Conservation (phyloP, 768 basidiomycete genomes). For the Russula emetica region DNA sequence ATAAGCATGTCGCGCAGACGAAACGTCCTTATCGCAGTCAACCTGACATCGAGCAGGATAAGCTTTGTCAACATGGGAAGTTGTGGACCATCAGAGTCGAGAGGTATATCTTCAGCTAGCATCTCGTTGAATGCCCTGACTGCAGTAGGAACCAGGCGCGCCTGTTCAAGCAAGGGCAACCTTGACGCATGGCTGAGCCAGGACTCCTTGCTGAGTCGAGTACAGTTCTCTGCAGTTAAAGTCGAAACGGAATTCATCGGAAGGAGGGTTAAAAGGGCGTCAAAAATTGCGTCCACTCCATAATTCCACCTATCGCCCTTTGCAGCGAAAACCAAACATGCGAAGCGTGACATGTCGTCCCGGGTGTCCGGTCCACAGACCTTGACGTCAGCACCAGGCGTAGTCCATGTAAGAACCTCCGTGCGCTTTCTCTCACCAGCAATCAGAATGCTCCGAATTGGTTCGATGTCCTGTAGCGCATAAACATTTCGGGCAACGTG, state of each 20-base stretch:
- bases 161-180: not conserved
- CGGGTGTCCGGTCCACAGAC: fast-evolving
- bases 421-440: no score
- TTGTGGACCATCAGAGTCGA: not conserved
- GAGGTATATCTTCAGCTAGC: not conserved
- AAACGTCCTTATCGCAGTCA: not conserved
- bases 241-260: not conserved
- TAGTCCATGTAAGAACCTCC: not conserved
- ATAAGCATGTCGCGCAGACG: conserved; percentile 2
- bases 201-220: not conserved
- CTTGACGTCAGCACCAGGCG: not conserved
- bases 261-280: not conserved
- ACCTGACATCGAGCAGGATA: not conserved
- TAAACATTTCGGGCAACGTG: not conserved
- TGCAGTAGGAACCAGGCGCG: not conserved
- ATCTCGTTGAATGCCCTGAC: not conserved
- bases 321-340: not conserved
- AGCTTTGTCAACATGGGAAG: conserved; percentile 1
- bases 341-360: not conserved
- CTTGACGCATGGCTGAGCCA: not conserved
- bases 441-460: conserved; percentile 8
- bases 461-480: conserved; percentile 5
- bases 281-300: not conserved
- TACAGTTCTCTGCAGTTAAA: not conserved
- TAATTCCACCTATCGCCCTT: no score